Percentiles rank a stretch among this genome's conserved stretches.
phyloP scores from a whole-genome alignment of 768 basidiomycete species.

The Kwoniella newhampshirensis region DNA sequence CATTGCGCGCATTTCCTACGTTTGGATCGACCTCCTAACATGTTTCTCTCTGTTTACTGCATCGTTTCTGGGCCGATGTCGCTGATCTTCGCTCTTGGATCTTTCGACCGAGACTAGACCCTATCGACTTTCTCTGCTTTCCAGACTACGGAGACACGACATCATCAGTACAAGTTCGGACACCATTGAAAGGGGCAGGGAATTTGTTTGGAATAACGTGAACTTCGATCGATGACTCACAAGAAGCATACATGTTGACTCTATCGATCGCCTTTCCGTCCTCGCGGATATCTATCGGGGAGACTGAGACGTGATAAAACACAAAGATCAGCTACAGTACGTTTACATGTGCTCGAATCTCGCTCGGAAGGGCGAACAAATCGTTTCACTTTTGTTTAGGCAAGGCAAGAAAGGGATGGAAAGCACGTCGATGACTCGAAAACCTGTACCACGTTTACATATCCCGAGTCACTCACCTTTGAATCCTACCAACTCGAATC shows the following conservation, averaged over 20 bases:
- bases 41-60: no score
- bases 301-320: no score
- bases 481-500: constrained; percentile 62
- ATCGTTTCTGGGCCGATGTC: no score
- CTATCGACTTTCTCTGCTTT: constrained; percentile 36
- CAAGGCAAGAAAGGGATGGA: no score
- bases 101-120: no score
- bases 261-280: constrained; percentile 62
- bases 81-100: no score
- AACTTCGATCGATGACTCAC: constrained; percentile 26
- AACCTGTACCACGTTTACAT: neutral
- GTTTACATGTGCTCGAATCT: no score
- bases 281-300: constrained; percentile 60
- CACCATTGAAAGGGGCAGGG: neutral
- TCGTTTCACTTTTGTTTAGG: no score
- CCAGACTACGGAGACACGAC: constrained; percentile 30
- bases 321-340: no score
- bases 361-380: neutral
- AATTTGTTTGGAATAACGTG: neutral
- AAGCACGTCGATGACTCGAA: neutral
- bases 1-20: no score
- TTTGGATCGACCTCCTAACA: no score
- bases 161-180: neutral
- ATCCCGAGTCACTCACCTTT: constrained; percentile 26
- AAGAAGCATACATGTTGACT: constrained; percentile 65